Base-by-base conservation (phyloP, 768 basidiomycete genomes). In the Tricholoma bakamatsutake region DNA sequence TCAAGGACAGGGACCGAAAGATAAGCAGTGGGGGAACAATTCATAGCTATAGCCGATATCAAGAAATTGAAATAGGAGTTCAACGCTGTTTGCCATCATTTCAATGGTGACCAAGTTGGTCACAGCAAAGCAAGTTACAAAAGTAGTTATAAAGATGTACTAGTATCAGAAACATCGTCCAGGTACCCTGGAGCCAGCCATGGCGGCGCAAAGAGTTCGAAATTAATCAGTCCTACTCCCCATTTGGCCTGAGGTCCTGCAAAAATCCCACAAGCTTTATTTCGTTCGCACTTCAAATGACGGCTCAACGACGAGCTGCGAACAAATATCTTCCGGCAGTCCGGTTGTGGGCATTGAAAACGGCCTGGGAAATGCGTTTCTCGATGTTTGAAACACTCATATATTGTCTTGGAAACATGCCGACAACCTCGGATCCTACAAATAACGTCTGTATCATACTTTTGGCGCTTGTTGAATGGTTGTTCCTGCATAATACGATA, bases 301-400 rank as follows among this genome's bases (percentile, higher is more conserved):
- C 64, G 60, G 40, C 53, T 52, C 27, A 65, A 52, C 6, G 64
- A 65, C 28, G 64, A 65, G 31, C 60, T 63, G 21, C 64, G 62
- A 11, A 59, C 58, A 37, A 65, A 65, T 27, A 61, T 30, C 28
- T 57, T 59, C 21, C 47, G 50, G 50, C 64, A 65, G 10, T 55
- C 18, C 2, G 58, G 56, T 24, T 61, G 49, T 17, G 64, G 64
- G 52, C 64, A 65, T 40, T 47, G 56, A 33, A 63, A 65, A 47
- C 64, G 60, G 13, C 59, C 59, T 4, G 62, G 58, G 46, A 65
- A 65, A 31, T 65, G 64, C 13, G 64, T 65, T 45, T 65, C 64
- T 24, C 64, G 62, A 50, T 65, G 64, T 35, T 65, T 65, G 43
- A 55, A 57, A 54, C 64, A 61, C 30, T 65, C 64, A 34, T 58